Percentiles rank a stretch among this genome's conserved stretches.
Evolutionary conservation across 352 stramenopile species (phyloP).

Genomic region (Phytophthora europaea): DNA sequence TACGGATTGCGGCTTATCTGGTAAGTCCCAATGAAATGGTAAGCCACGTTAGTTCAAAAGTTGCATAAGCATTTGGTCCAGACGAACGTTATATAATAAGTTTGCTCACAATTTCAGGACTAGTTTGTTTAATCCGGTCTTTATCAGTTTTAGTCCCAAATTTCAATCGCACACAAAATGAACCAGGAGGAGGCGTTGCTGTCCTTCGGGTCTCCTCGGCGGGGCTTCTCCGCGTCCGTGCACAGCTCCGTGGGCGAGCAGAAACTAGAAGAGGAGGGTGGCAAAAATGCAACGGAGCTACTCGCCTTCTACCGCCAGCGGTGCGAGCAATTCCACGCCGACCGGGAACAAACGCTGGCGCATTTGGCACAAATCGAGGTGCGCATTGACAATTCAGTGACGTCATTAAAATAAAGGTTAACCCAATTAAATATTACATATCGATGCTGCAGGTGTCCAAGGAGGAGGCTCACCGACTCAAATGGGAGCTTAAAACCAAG

Average conservation of each 20-base stretch:
- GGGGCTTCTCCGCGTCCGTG: constrained; percentile 40
- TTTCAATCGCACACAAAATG: constrained; percentile 16
- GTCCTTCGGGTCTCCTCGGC: constrained; percentile 63
- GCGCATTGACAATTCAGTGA: neutral
- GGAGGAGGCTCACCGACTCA: constrained; percentile 75
- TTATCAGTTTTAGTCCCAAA: constrained; percentile 11
- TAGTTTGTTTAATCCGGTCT: too few relatives aligned
- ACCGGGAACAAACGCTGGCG: constrained; percentile 64
- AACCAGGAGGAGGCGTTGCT: constrained; percentile 53
- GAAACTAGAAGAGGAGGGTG: constrained; percentile 17
- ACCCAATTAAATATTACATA: constrained; percentile 3
- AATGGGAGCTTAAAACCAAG: constrained; percentile 77
- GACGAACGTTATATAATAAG: too few relatives aligned
- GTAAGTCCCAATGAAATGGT: too few relatives aligned
- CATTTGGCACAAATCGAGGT: constrained; percentile 72
- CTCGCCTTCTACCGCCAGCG: constrained; percentile 75
- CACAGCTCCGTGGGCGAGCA: constrained; percentile 26
- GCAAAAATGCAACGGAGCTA: constrained; percentile 37
- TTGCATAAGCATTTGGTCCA: too few relatives aligned
- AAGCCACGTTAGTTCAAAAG: too few relatives aligned
- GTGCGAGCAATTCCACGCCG: constrained; percentile 72
- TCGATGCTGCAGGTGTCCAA: constrained; percentile 64
- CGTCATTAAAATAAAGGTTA: constrained; percentile 1
- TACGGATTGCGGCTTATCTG: too few relatives aligned
- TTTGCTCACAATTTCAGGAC: too few relatives aligned